These are phyloP conservation scores for Malus sylvestris DNA, from an alignment of 306 rosid genomes.

Conservation along the genomic window DNA sequence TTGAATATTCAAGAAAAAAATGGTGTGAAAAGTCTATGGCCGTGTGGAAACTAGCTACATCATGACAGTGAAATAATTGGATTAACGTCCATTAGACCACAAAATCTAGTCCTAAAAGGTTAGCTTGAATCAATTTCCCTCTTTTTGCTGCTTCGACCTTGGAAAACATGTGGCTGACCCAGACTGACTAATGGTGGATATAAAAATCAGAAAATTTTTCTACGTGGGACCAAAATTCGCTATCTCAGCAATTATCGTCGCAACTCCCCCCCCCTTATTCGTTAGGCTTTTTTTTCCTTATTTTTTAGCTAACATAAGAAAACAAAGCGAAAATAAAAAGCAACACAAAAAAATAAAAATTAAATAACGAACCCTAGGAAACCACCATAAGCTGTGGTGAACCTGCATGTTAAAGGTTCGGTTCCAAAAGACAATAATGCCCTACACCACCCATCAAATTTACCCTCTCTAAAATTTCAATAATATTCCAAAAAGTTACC, in stretches of 20 bases:
- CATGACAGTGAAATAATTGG: background rate
- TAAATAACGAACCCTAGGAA: background rate
- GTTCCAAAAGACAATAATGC: background rate
- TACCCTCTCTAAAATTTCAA: background rate
- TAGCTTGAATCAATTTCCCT: background rate
- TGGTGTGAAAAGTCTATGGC: background rate
- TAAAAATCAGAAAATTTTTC: no score
- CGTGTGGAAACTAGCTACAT: background rate
- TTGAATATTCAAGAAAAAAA: background rate
- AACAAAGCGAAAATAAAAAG: background rate
- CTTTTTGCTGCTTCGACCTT: background rate
- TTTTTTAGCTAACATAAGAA: no score
- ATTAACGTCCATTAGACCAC: background rate
- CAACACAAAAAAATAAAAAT: background rate
- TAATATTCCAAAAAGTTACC: background rate
- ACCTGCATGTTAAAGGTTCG: background rate
- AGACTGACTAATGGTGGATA: no score
- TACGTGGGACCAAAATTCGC: background rate
- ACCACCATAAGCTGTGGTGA: background rate
- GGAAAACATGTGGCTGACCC: background rate
- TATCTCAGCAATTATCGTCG: no score
- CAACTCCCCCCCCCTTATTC: no score
- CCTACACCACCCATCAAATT: background rate
- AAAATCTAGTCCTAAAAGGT: background rate
- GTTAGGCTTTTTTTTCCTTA: no score